phyloP scores from a whole-genome alignment of 2,329 filamentous ascomycete species.

The Aspergillus ochraceus region DNA sequence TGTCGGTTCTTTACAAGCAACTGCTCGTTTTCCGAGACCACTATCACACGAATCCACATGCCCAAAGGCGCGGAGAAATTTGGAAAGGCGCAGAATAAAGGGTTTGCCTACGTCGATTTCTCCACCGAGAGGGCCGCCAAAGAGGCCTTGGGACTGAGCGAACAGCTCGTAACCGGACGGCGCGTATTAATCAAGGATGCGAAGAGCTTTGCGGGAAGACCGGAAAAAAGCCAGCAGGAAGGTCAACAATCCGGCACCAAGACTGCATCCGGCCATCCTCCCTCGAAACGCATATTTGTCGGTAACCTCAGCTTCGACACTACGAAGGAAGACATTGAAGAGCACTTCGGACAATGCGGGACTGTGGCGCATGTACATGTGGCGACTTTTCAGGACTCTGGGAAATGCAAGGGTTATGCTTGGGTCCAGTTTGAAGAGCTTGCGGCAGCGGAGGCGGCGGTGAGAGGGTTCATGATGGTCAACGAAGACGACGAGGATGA shows the following conservation, averaged over 20 bases:
- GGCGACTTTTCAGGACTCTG: conserved; percentile 92
- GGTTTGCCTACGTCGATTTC: conserved; percentile 97
- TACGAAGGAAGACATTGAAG: conserved; percentile 74
- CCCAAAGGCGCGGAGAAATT: conserved; percentile 60
- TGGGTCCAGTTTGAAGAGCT: conserved; percentile 90
- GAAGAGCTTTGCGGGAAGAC: conserved; percentile 86
- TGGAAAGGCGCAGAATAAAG: conserved; percentile 71
- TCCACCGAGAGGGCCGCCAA: conserved; percentile 65
- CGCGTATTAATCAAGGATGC: conserved; percentile 91
- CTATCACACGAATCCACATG: conserved; percentile 83
- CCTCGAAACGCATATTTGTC: conserved; percentile 81
- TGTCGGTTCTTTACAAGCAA: conserved; percentile 77
- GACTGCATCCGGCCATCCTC: conserved; percentile 56
- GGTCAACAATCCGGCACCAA: conserved; percentile 27
- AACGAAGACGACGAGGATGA: conserved; percentile 47
- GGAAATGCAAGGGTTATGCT: conserved; percentile 96
- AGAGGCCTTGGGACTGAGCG: conserved; percentile 81
- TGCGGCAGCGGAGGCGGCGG: conserved; percentile 71
- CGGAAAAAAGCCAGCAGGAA: conserved; percentile 60
- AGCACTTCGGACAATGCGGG: conserved; percentile 84
- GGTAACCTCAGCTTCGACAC: conserved; percentile 84
- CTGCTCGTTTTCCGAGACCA: conserved; percentile 63
- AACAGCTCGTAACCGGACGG: conserved; percentile 73
- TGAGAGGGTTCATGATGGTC: conserved; percentile 77
- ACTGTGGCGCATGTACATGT: conserved; percentile 79